Base-by-base conservation (phyloP, 2,329 filamentous ascomycete genomes). In the Stromatinia cepivora region DNA sequence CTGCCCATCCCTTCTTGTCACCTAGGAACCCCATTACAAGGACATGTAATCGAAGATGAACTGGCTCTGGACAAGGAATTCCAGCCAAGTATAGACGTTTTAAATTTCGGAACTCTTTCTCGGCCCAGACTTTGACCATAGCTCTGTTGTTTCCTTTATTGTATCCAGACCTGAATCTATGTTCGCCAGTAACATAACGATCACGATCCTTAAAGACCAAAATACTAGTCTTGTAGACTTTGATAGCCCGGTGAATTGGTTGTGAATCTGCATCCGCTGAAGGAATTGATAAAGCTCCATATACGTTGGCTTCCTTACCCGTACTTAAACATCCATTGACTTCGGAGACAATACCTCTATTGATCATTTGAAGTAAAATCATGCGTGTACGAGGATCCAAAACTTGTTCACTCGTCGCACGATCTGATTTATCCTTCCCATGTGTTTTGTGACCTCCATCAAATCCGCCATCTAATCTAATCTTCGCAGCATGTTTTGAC, bases 141-240 rank as follows among this genome's bases (percentile, higher is more conserved):
- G 94, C 93, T 62, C 94, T 88, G 82, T 93, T 97, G 81, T 93
- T 97, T 74, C 91, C 91, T 84, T 97, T 98, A 81, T 94, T 95
- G 79, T 94, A 95, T 63, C 94, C 94, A 71, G 89, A 86, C 75
- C 92, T 88, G 84, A 99, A 99, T 34, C 95, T 86, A 81, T 94
- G 93, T 81, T 99, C 95, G 73, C 95, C 95, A 0, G 91, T 91
- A 72, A 99, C 95, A 80, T 99, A 99, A 77, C 93, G 91, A 81
- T 97, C 94, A 70, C 95, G 88, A 81, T 99, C 95, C 82, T 98
- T 98, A 88, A 99, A 99, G 34, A 96, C 93, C 45, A 99, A 83
- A 73, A 99, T 99, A 67, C 92, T 92, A 10, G 95, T 99, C 86
- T 99, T 99, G 87, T 99, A 99, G 64, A 99, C 92, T 82, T 99